Evolutionary conservation across 257 asterid species (phyloP), one percentile per base, ranked within the genome.

Genomic region (Solanum peruvianum): DNA sequence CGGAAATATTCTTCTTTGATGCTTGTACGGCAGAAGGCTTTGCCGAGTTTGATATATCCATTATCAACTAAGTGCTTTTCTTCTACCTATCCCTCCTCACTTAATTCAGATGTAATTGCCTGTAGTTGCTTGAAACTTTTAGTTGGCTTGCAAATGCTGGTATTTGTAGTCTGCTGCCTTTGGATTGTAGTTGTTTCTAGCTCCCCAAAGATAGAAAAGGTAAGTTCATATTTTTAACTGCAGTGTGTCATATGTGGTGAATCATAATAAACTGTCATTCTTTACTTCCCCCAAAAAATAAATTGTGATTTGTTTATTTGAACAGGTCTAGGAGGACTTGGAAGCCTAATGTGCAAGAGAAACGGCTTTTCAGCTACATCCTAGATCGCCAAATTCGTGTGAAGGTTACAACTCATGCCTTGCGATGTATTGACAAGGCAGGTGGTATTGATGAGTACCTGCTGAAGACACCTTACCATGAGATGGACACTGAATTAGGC

Each of bases 401-500:
- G 62, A 95, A 97, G 90, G 98, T 95, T 27, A 93, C 97, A 33
- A 97, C 98, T 80, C 98, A 97, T 84, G 98, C 99, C 3, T 91
- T 97, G 15, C 97, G 99, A 25, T 95, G 99, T 94, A 95, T 97
- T 90, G 99, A 95, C 93, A 94, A 93, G 93, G 99, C 98, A 20
- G 98, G 99, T 21, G 99, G 99, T 49, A 89, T 97, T 73, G 99
- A 95, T 58, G 99, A 95, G 93, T 95, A 97, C 91, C 86, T 97
- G 91, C 92, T 97, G 84, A 97, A 95, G 94, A 97, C 97, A 27
- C 99, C 99, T 3, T 93, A 95, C 91, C 94, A 92, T 69, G 95
- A 94, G 92, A 97, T 97, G 97, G 96, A 94, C 91, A 93, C 98
- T 6, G 99, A 97, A 89, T 88, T 92, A 87, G 98, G 99, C 72